Conservation (phyloP, 148 eudicot genomes). For the Nepenthes gracilis region DNA sequence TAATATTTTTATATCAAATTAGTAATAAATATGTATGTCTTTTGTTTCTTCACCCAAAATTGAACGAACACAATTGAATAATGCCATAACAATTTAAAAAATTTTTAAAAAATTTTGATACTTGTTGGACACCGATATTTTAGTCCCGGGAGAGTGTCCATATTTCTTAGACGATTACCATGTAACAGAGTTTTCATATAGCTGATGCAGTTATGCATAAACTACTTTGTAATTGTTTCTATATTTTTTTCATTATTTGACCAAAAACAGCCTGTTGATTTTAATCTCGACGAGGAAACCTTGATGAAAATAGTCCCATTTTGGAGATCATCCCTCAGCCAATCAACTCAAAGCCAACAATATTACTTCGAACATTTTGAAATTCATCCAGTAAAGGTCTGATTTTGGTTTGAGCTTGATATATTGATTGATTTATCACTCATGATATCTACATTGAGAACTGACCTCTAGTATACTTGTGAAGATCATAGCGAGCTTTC, state of each 20-base stretch:
- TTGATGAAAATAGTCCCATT: constrained; percentile 85
- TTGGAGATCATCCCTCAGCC: constrained; percentile 87
- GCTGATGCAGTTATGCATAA: too few relatives aligned
- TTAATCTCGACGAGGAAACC: constrained; percentile 93
- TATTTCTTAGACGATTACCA: too few relatives aligned
- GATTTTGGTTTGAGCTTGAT: constrained; percentile 8
- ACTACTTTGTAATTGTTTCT: too few relatives aligned
- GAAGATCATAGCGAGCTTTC: constrained; percentile 89
- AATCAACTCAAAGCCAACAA: constrained; percentile 57
- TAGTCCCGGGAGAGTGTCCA: too few relatives aligned
- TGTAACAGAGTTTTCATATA: too few relatives aligned
- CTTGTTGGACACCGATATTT: too few relatives aligned
- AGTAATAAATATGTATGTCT: too few relatives aligned
- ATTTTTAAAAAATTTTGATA: too few relatives aligned
- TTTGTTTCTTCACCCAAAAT: too few relatives aligned
- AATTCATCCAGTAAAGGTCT: constrained; percentile 93
- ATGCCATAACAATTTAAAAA: too few relatives aligned
- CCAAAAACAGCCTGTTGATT: constrained; percentile 65
- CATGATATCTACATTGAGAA: neutral
- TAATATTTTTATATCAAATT: too few relatives aligned
- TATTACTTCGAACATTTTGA: constrained; percentile 98
- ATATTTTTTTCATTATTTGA: neutral
- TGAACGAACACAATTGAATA: too few relatives aligned
- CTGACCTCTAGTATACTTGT: constrained; percentile 2
- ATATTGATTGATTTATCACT: constrained; percentile 4